These are phyloP conservation scores for Odonthalia washingtoniensis DNA, from an alignment of 31 red algal species.

Conservation along the genomic window DNA sequence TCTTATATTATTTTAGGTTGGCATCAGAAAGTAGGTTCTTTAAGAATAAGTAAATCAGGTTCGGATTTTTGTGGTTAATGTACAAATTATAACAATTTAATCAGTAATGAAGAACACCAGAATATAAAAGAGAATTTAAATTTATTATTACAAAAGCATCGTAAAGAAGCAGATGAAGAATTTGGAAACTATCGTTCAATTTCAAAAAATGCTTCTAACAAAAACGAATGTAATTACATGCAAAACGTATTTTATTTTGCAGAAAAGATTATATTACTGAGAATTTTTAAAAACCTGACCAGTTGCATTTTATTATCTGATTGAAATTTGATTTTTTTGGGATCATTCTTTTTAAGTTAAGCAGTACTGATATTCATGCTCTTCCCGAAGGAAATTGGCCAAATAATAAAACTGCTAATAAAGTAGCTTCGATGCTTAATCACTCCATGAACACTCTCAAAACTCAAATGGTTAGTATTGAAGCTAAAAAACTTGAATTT, in stretches of 20 bases:
- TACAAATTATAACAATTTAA: no score
- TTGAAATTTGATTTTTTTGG: background rate
- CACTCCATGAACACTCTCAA: background rate
- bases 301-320: background rate
- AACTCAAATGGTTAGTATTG: background rate
- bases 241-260: slow-evolving; percentile 1
- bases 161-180: background rate
- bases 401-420: background rate
- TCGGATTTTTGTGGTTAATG: no score
- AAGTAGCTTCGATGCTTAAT: background rate
- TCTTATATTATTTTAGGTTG: no score
- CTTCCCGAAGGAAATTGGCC: slow-evolving; percentile 1
- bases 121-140: no score
- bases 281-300: background rate
- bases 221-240: background rate
- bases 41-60: no score
- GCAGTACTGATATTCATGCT: background rate
- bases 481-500: background rate
- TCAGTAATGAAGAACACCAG: no score
- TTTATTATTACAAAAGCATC: background rate
- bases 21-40: no score
- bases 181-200: background rate
- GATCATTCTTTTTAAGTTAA: background rate
- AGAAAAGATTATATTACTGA: background rate
- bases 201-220: background rate